A percentile compares a stretch with the other conserved stretches of the same genome.
These are phyloP conservation scores for Termitomyces sp. DNA, from an alignment of 768 basidiomycete genomes.

Conservation along the genomic window DNA sequence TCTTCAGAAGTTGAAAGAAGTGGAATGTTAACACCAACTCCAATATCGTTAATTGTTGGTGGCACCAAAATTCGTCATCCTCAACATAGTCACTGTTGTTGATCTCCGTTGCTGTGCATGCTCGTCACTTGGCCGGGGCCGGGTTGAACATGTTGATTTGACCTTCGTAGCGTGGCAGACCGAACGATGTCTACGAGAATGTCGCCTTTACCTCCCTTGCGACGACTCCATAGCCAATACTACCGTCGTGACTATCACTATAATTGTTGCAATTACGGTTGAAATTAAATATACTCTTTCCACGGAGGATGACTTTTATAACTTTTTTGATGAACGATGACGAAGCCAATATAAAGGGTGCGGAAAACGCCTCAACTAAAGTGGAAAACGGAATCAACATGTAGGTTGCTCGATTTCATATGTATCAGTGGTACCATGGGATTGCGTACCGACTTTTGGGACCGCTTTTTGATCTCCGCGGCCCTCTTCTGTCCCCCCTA, in stretches of 20 bases:
- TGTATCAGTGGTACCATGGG: background rate
- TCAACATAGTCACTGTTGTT: too few relatives aligned
- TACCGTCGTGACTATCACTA: constrained; percentile 4
- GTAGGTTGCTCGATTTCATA: constrained; percentile 5
- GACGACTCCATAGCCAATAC: background rate
- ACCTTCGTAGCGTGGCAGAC: too few relatives aligned
- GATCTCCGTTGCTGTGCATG: too few relatives aligned
- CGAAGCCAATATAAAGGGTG: background rate
- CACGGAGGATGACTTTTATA: background rate
- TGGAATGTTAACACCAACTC: too few relatives aligned
- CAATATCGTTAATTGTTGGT: too few relatives aligned
- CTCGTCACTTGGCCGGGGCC: too few relatives aligned
- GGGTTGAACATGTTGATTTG: too few relatives aligned
- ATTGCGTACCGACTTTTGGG: too few relatives aligned
- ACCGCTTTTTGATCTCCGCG: constrained; percentile 4
- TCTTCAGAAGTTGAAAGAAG: too few relatives aligned
- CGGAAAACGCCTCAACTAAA: constrained; percentile 1
- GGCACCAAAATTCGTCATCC: too few relatives aligned
- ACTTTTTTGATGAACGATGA: background rate
- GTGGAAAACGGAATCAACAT: constrained; percentile 3
- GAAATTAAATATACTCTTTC: constrained; percentile 3
- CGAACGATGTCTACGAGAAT: background rate
- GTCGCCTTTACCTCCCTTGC: constrained; percentile 2
- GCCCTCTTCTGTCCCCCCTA: background rate
- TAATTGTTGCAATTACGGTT: constrained; percentile 3